These are phyloP conservation scores for Hyaloscypha hepaticicola DNA, from an alignment of 495 filamentous ascomycete species.

Conservation along the genomic window DNA sequence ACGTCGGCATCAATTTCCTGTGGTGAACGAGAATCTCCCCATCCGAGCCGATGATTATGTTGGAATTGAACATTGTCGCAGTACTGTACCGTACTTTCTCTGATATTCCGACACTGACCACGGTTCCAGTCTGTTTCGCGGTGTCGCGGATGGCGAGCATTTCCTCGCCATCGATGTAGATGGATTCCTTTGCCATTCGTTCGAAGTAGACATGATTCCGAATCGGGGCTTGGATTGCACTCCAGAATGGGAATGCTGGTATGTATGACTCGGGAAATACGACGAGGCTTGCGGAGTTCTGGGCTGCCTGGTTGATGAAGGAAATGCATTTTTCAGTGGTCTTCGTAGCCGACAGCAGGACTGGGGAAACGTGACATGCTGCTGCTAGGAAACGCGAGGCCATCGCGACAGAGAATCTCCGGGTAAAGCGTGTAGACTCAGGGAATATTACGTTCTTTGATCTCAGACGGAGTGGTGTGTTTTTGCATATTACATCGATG, in stretches of 20 bases:
- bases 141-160: slow-evolving; percentile 10
- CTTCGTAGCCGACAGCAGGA: slow-evolving; percentile 6
- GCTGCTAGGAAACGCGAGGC: slow-evolving; percentile 7
- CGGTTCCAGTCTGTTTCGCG: slow-evolving; percentile 1
- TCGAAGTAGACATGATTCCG: slow-evolving; percentile 14
- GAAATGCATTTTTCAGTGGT: slow-evolving; percentile 13
- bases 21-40: slow-evolving; percentile 17
- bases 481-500: neutral
- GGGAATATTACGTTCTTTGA: too few species aligned
- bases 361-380: slow-evolving; percentile 11
- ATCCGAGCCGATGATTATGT: slow-evolving; percentile 11
- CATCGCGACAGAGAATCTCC: neutral
- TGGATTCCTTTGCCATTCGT: slow-evolving; percentile 12
- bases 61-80: slow-evolving; percentile 15
- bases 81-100: slow-evolving; percentile 15
- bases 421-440: neutral
- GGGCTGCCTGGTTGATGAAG: slow-evolving; percentile 4
- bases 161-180: slow-evolving; percentile 12
- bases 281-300: slow-evolving; percentile 13
- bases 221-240: slow-evolving; percentile 9
- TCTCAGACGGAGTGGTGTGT: too few species aligned
- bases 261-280: slow-evolving; percentile 19
- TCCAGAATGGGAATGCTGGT: slow-evolving; percentile 18
- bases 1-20: slow-evolving; percentile 16
- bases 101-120: slow-evolving; percentile 14